A percentile compares a stretch with the other conserved stretches of the same genome.
Evolutionary conservation across 2,329 filamentous ascomycete genomes (phyloP).

Genomic region (Corniculantispora saksenae): DNA sequence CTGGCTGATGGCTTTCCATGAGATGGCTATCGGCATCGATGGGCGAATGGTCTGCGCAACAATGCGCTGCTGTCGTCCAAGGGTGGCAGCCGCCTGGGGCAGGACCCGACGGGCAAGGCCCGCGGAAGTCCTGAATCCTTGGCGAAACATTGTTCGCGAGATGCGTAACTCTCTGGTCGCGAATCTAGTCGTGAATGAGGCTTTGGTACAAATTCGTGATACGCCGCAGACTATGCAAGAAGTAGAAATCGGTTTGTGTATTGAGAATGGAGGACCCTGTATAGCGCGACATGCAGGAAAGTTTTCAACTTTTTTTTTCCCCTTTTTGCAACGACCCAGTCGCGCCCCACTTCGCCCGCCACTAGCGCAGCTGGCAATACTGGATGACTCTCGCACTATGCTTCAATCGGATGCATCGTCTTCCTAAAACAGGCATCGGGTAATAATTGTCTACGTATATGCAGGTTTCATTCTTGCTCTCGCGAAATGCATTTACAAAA

Average conservation of each 20-base stretch:
- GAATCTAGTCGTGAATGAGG: not conserved
- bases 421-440: too few species aligned
- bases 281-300: not conserved
- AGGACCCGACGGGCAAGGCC: conserved; percentile 35
- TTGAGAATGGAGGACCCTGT: not conserved
- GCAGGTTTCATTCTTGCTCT: not conserved
- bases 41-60: conserved; percentile 16
- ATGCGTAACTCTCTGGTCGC: not conserved
- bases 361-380: not conserved
- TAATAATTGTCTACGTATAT: too few species aligned
- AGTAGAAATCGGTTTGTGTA: not conserved
- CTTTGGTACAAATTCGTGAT: not conserved
- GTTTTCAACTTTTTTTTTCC: conserved; percentile 19
- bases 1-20: conserved; percentile 29
- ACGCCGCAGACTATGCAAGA: not conserved
- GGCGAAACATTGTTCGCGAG: conserved; percentile 24
- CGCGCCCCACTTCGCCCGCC: not conserved
- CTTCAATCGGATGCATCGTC: too few species aligned
- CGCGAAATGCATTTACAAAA: not conserved
- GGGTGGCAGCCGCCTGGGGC: conserved; percentile 32
- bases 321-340: conserved; percentile 6
- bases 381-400: too few species aligned
- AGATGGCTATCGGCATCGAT: conserved; percentile 26
- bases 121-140: conserved; percentile 41
- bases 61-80: conserved; percentile 25